A percentile compares a stretch with the other conserved stretches of the same genome.
Evolutionary conservation across 805 yeast genomes (phyloP).

Genomic region (Ogataea sp.): DNA sequence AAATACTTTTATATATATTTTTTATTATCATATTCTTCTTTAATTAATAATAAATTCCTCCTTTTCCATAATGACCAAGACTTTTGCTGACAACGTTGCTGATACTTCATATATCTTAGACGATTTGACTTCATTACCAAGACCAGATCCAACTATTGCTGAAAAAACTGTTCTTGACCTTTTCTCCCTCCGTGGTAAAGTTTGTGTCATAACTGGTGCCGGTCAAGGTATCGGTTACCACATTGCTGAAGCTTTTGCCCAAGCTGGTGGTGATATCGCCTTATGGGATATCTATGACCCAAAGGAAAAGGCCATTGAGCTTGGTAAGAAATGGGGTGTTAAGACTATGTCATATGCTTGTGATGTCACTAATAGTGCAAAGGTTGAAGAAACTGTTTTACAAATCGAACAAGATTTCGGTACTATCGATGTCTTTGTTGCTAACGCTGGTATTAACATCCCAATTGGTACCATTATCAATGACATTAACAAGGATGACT

Average conservation of each 20-base stretch:
- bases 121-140: slow-evolving; percentile 32
- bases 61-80: slow-evolving; percentile 10
- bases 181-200: slow-evolving; percentile 34
- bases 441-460: slow-evolving; percentile 33
- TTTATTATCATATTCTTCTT: too few species aligned
- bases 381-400: slow-evolving; percentile 21
- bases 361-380: slow-evolving; percentile 25
- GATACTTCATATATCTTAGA: slow-evolving; percentile 13
- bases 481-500: slow-evolving; percentile 24
- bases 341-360: slow-evolving; percentile 12
- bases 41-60: too few species aligned
- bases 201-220: slow-evolving; percentile 35
- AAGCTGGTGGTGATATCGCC: slow-evolving; percentile 35
- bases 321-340: slow-evolving; percentile 32
- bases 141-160: slow-evolving; percentile 43
- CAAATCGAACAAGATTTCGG: slow-evolving; percentile 30
- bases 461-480: slow-evolving; percentile 15
- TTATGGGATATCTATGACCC: slow-evolving; percentile 33
- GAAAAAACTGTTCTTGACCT: slow-evolving; percentile 35
- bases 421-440: slow-evolving; percentile 32
- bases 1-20: too few species aligned
- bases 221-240: slow-evolving; percentile 33
- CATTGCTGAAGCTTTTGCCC: slow-evolving; percentile 34
- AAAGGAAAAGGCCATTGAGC: slow-evolving; percentile 22
- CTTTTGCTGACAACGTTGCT: slow-evolving; percentile 10